Base-by-base conservation (phyloP, 257 asterid genomes). In the Nicotiana obtusifolia region DNA sequence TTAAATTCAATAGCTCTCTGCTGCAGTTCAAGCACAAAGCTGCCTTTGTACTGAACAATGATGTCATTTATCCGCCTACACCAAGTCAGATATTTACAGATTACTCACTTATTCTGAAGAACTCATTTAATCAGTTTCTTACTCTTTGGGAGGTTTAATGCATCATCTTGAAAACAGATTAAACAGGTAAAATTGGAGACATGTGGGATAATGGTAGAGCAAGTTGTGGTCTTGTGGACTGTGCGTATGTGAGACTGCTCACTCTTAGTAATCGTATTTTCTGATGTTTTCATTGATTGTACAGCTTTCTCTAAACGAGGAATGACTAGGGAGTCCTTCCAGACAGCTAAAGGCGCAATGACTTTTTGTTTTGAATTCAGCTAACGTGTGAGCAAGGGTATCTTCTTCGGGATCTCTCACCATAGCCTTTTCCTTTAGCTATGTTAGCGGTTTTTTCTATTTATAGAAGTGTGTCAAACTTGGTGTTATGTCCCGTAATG, bases 1-100 rank as follows among this genome's bases (percentile, higher is more conserved):
- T 90, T 92, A 69, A 96, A 96, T 82, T 96, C 99, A 78, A 92
- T 93, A 88, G 99, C 98, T 90, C 99, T 90, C 89, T 96, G 99
- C 84, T 96, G 99, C 84, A 96, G 92, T 90, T 94, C 99, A 71
- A 96, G 97, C 84, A 89, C 95, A 84, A 96, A 89, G 88, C 97
- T 91, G 87, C 97, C 97, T 87, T 96, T 96, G 62, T 92, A 89
- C 75, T 87, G 97, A 84, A 79, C 85, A 76, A 94, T 82, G 62
- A 81, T 84, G 64, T 89, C 90, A 81, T 89, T 94, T 85, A 96
- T 91, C 86, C 95, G 92, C 97, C 99, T 94, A 81, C 28, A 80
- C 65, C 47, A 66, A 22, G 80, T 81, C 28, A 8, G 68, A 71
- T 10, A 26, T 77, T 54, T 26, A 82, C 31, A 62, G 35, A 66